A percentile compares a stretch with the other conserved stretches of the same genome.
Evolutionary conservation across 768 basidiomycete species (phyloP).

Genomic region (Suillus placidus): DNA sequence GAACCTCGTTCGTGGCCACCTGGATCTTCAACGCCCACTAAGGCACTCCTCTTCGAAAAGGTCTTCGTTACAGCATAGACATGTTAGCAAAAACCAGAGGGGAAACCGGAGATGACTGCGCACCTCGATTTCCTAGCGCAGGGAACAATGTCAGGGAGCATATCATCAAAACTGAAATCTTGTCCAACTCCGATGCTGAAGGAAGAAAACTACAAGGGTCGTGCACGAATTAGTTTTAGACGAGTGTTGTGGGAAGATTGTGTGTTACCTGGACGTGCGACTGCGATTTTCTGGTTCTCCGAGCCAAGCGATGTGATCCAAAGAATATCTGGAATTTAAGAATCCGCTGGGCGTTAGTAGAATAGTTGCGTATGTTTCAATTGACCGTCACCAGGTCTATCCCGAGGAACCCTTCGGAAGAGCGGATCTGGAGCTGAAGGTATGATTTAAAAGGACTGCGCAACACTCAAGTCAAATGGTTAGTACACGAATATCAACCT

Average conservation of each 20-base stretch:
- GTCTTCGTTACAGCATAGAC: slow-evolving; percentile 11
- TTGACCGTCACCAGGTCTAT: slow-evolving; percentile 15
- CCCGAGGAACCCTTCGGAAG: slow-evolving; percentile 26
- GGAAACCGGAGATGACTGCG: slow-evolving; percentile 11
- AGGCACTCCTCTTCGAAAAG: slow-evolving; percentile 17
- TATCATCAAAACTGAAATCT: background rate
- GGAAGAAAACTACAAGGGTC: background rate
- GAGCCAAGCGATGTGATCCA: slow-evolving; percentile 16
- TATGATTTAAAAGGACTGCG: slow-evolving; percentile 31
- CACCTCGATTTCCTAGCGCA: slow-evolving; percentile 16
- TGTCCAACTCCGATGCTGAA: background rate
- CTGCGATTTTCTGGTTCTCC: slow-evolving; percentile 23
- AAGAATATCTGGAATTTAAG: background rate
- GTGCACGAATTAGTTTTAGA: background rate
- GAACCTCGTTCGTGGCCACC: background rate
- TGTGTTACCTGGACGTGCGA: background rate
- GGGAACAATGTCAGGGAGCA: background rate
- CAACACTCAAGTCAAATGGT: background rate
- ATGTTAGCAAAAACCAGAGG: slow-evolving; percentile 5
- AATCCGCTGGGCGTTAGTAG: background rate
- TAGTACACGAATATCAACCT: background rate
- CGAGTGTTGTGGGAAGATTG: background rate
- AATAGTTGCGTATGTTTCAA: slow-evolving; percentile 10
- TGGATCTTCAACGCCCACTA: background rate
- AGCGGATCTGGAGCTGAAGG: slow-evolving; percentile 27